phyloP scores from a whole-genome alignment of 345 rosid genomes.

The Iberis pinnata region DNA sequence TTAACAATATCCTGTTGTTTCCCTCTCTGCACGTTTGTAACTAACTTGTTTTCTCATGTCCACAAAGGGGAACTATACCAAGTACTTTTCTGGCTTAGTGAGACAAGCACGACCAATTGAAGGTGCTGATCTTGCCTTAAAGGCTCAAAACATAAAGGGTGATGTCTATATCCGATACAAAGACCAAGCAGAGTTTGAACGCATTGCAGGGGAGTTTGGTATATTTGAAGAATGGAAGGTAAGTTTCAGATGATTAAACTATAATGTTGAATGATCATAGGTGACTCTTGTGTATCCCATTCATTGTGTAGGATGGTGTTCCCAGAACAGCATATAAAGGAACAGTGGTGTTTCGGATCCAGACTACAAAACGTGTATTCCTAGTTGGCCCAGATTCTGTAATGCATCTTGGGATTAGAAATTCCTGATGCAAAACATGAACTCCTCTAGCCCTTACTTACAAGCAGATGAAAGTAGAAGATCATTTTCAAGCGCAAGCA shows the following conservation, averaged over 20 bases:
- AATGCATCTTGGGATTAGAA: slow-evolving; percentile 49
- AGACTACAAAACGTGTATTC: slow-evolving; percentile 55
- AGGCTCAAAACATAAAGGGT: slow-evolving; percentile 49
- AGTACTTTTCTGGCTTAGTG: slow-evolving; percentile 57
- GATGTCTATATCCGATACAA: slow-evolving; percentile 69
- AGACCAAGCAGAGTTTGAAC: slow-evolving; percentile 71
- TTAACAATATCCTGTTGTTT: slow-evolving; percentile 12
- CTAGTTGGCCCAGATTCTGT: slow-evolving; percentile 68
- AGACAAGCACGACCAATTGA: slow-evolving; percentile 55
- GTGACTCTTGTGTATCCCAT: slow-evolving; percentile 4
- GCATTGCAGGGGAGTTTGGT: slow-evolving; percentile 76
- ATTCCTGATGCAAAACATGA: slow-evolving; percentile 33
- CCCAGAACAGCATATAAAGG: slow-evolving; percentile 96
- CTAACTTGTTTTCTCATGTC: slow-evolving; percentile 20
- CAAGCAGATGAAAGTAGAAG: slow-evolving; percentile 24
- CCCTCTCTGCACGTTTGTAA: not conserved
- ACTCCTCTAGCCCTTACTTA: slow-evolving; percentile 6
- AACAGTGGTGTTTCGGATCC: slow-evolving; percentile 69
- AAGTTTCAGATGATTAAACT: slow-evolving; percentile 9
- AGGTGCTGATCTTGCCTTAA: slow-evolving; percentile 63
- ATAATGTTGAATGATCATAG: slow-evolving; percentile 5
- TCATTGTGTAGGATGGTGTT: slow-evolving; percentile 67
- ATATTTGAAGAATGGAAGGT: slow-evolving; percentile 98
- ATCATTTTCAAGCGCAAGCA: slow-evolving; percentile 3
- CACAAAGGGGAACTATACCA: slow-evolving; percentile 59